Percentiles rank a stretch among this genome's conserved stretches.
These are phyloP conservation scores for Cyberlindnera misumaiensis DNA, from an alignment of 805 yeast species.

Conservation along the genomic window DNA sequence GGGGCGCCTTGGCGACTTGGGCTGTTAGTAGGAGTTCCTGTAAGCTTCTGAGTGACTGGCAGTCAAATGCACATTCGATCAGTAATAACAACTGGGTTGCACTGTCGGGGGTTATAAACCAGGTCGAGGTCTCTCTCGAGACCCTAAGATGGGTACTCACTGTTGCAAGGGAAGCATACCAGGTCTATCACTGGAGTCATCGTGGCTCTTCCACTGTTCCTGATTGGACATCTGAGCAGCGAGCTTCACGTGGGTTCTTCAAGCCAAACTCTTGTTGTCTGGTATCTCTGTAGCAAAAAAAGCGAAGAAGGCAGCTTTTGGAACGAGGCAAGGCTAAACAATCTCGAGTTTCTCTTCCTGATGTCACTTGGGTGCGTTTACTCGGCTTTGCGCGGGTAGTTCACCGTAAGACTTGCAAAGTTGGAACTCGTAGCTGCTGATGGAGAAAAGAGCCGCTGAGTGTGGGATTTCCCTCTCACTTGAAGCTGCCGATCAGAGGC, in stretches of 20 bases:
- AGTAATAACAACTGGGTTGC: too few species aligned
- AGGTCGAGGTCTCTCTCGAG: not conserved
- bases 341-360: too few species aligned
- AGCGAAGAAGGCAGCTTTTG: too few species aligned
- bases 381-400: too few species aligned
- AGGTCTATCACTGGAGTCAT: constrained; percentile 22
- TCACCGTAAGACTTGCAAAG: too few species aligned
- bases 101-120: not conserved
- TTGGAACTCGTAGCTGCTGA: not conserved
- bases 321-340: too few species aligned
- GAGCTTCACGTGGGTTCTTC: too few species aligned
- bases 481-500: not conserved
- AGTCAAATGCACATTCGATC: too few species aligned
- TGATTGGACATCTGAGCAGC: constrained; percentile 14
- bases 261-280: too few species aligned
- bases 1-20: constrained; percentile 49
- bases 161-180: constrained; percentile 23
- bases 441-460: not conserved
- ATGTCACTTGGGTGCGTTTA: too few species aligned
- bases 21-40: not conserved
- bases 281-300: too few species aligned
- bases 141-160: constrained; percentile 12
- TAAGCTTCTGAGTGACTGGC: too few species aligned
- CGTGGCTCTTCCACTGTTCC: constrained; percentile 22
- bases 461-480: not conserved